These are phyloP conservation scores for Hawksworthiomyces lignivorus DNA, from an alignment of 2,329 filamentous ascomycete genomes.

Conservation along the genomic window DNA sequence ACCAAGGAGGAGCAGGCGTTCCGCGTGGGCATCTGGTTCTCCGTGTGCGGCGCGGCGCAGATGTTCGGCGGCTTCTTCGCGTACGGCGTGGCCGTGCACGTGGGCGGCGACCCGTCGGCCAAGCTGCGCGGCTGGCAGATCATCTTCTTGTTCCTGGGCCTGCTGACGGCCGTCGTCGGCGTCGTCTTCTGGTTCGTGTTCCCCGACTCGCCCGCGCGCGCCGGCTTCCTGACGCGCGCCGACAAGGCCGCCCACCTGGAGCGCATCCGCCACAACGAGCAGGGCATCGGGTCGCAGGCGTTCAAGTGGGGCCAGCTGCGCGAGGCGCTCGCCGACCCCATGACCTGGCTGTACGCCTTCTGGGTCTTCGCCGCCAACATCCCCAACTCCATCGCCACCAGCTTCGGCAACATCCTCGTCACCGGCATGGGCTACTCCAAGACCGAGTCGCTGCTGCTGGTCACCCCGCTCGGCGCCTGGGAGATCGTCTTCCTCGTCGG, in stretches of 20 bases:
- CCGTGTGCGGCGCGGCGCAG: conserved; percentile 36
- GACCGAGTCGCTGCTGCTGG: conserved; percentile 8
- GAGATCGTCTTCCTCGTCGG: conserved; percentile 4
- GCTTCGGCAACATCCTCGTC: conserved; percentile 12
- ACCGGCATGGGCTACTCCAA: conserved; percentile 10
- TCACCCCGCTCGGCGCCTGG: conserved; percentile 12
- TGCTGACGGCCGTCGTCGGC: conserved; percentile 22
- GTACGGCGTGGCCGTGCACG: conserved; percentile 27
- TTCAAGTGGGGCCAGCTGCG: conserved; percentile 11
- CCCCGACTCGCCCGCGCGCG: conserved; percentile 29
- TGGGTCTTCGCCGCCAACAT: conserved; percentile 12
- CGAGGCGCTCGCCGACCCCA: conserved; percentile 12
- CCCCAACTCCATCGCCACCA: conserved; percentile 15
- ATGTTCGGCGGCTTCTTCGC: conserved; percentile 31
- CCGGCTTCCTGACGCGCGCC: conserved; percentile 24
- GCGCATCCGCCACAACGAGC: conserved; percentile 28
- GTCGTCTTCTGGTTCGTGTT: conserved; percentile 21
- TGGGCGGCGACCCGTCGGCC: conserved; percentile 7
- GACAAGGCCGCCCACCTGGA: conserved; percentile 22
- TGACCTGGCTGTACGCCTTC: conserved; percentile 16
- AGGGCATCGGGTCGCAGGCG: conserved; percentile 20
- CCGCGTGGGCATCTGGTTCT: conserved; percentile 59
- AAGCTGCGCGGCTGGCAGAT: conserved; percentile 14
- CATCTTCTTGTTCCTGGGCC: conserved; percentile 23
- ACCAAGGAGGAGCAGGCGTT: conserved; percentile 29